Evolutionary conservation across 768 basidiomycete species (phyloP).

Genomic region (Amanita thiersii): DNA sequence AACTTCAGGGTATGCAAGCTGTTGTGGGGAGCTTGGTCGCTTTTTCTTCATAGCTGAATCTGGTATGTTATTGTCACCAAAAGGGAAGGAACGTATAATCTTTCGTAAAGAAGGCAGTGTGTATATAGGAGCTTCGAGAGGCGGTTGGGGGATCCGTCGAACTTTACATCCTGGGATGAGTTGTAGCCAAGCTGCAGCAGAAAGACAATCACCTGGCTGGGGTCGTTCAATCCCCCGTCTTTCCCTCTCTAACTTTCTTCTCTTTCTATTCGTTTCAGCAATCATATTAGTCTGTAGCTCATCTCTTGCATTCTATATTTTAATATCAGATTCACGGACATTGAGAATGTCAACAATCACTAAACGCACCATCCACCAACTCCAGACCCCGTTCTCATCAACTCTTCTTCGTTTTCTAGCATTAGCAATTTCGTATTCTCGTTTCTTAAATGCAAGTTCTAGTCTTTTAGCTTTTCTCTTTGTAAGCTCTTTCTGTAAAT

Average conservation of each 20-base stretch:
- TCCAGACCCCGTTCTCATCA: constrained; percentile 78
- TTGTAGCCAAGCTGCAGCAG: background rate
- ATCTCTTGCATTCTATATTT: constrained; percentile 41
- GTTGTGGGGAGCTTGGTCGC: constrained; percentile 17
- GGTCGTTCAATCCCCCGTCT: constrained; percentile 73
- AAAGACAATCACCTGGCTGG: constrained; percentile 49
- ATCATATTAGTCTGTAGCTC: constrained; percentile 83
- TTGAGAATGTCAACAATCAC: constrained; percentile 4
- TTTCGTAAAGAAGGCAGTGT: constrained; percentile 59
- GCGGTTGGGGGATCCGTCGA: constrained; percentile 52
- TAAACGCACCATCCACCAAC: constrained; percentile 76
- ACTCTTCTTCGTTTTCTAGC: constrained; percentile 52
- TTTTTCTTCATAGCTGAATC: constrained; percentile 19
- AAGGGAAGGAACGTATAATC: constrained; percentile 53
- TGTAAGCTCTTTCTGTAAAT: constrained; percentile 72
- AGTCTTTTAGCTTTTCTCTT: constrained; percentile 76
- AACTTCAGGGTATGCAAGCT: constrained; percentile 36
- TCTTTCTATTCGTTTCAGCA: constrained; percentile 81
- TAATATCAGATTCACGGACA: constrained; percentile 23
- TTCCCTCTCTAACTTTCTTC: constrained; percentile 79
- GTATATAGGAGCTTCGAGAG: constrained; percentile 35
- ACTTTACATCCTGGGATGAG: constrained; percentile 18
- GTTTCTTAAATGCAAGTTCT: constrained; percentile 70
- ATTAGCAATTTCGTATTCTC: constrained; percentile 58
- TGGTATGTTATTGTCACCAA: constrained; percentile 18